Evolutionary conservation across 345 rosid species (phyloP).

Genomic region (Lenwebbia sp.): DNA sequence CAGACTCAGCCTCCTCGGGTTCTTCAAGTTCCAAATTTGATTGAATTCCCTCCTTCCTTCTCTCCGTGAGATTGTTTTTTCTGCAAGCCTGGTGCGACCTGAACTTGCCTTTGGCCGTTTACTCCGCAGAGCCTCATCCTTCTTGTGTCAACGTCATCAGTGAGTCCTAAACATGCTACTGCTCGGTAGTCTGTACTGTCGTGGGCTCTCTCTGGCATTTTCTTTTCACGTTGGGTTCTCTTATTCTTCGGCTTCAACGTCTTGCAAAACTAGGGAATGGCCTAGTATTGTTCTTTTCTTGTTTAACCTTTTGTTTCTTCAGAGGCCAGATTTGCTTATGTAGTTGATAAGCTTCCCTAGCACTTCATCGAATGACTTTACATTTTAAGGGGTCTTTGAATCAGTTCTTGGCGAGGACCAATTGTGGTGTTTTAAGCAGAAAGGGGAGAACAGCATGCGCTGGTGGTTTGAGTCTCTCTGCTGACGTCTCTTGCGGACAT

Average conservation of each 20-base stretch:
- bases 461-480: constrained; percentile 47
- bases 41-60: no score
- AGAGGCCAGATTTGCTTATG: neutral
- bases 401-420: neutral
- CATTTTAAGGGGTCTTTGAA: neutral
- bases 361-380: neutral
- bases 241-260: no score
- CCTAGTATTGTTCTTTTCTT: neutral
- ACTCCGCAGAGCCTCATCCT: neutral
- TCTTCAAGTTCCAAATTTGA: no score
- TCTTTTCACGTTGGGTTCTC: no score
- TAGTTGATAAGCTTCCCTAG: neutral
- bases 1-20: no score
- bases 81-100: no score
- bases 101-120: no score
- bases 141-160: neutral
- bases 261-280: neutral
- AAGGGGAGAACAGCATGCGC: constrained; percentile 44
- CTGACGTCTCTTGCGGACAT: constrained; percentile 17
- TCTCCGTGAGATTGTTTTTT: no score
- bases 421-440: neutral
- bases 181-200: neutral
- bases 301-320: neutral
- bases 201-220: neutral
- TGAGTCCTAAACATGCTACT: neutral